Conservation (phyloP, 2,329 filamentous ascomycete genomes). For the Cladosporium phlei region DNA sequence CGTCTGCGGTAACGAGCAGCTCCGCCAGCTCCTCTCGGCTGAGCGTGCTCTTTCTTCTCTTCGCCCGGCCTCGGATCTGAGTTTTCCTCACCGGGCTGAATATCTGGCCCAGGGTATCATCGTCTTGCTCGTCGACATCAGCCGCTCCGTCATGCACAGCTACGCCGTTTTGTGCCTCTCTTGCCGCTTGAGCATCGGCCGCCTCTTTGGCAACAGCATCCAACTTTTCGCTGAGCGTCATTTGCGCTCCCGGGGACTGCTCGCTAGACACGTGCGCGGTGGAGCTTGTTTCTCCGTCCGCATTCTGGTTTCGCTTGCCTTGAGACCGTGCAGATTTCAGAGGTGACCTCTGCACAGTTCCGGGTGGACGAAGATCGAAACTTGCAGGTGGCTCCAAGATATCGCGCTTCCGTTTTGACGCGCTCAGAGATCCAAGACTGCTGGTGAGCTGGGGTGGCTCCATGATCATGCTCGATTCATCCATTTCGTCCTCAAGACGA, state of each 20-base stretch:
- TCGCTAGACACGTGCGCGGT: slow-evolving; percentile 31
- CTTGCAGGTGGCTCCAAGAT: slow-evolving; percentile 32
- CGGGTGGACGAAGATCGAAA: slow-evolving; percentile 32
- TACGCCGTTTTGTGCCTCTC: slow-evolving; percentile 7
- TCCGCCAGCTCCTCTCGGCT: slow-evolving; percentile 70
- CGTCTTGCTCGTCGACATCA: slow-evolving; percentile 37
- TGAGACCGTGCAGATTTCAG: too few species aligned
- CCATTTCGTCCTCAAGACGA: slow-evolving; percentile 8
- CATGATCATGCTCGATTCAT: slow-evolving; percentile 14
- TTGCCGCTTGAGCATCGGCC: slow-evolving; percentile 37
- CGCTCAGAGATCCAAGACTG: slow-evolving; percentile 13
- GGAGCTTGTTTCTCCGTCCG: too few species aligned
- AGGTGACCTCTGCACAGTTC: slow-evolving; percentile 28
- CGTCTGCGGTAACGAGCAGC: slow-evolving; percentile 33
- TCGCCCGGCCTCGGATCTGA: slow-evolving; percentile 53
- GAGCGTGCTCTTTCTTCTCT: slow-evolving; percentile 66
- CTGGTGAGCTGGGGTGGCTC: slow-evolving; percentile 12
- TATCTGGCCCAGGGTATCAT: slow-evolving; percentile 37
- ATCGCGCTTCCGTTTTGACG: slow-evolving; percentile 27
- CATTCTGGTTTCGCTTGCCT: too few species aligned
- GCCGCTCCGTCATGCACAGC: slow-evolving; percentile 20
- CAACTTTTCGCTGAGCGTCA: slow-evolving; percentile 46
- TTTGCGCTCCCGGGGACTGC: slow-evolving; percentile 21
- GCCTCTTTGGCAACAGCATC: slow-evolving; percentile 41
- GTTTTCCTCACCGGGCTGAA: slow-evolving; percentile 37